Percentiles rank a stretch among this genome's conserved stretches.
Evolutionary conservation across 2,329 filamentous ascomycete genomes (phyloP).

Genomic region (Trichoderma koningiopsis): DNA sequence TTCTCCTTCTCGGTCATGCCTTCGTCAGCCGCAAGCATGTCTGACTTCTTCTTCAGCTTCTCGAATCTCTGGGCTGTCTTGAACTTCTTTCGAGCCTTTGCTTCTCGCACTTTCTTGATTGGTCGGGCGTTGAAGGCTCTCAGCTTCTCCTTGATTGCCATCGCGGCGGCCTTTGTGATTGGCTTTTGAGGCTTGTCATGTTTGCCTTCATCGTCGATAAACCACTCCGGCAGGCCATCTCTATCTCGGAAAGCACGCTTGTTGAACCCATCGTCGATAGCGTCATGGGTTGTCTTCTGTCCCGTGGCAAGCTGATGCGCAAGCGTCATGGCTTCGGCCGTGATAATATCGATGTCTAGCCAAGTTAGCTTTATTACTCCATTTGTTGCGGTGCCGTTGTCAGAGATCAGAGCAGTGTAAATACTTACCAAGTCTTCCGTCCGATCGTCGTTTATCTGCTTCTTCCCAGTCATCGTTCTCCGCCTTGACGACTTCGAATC

Average conservation of each 20-base stretch:
- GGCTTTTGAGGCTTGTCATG: conserved; percentile 86
- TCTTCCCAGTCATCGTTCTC: conserved; percentile 65
- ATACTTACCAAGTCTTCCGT: conserved; percentile 61
- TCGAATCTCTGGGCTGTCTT: conserved; percentile 88
- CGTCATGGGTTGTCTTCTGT: conserved; percentile 74
- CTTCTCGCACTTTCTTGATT: conserved; percentile 98
- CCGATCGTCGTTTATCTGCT: conserved; percentile 61
- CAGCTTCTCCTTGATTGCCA: conserved; percentile 91
- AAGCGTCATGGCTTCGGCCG: conserved; percentile 98
- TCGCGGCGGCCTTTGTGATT: conserved; percentile 86
- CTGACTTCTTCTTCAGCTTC: conserved; percentile 97
- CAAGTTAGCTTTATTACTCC: conserved; percentile 21
- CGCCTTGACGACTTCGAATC: conserved; percentile 64
- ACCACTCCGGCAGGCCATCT: conserved; percentile 96
- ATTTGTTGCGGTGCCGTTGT: neutral
- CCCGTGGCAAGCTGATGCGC: conserved; percentile 90
- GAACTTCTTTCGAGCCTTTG: conserved; percentile 95
- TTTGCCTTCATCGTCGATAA: conserved; percentile 84
- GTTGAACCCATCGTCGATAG: conserved; percentile 92
- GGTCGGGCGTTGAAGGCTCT: conserved; percentile 91
- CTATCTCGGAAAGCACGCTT: conserved; percentile 87
- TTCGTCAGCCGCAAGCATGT: conserved; percentile 83
- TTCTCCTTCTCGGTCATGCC: conserved; percentile 96
- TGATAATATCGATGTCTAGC: conserved; percentile 93
- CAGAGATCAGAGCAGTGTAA: too few relatives aligned